A percentile compares a stretch with the other conserved stretches of the same genome.
Evolutionary conservation across 108 stramenopile genomes (phyloP).

Genomic region (Phaeodactylum tricornutum): DNA sequence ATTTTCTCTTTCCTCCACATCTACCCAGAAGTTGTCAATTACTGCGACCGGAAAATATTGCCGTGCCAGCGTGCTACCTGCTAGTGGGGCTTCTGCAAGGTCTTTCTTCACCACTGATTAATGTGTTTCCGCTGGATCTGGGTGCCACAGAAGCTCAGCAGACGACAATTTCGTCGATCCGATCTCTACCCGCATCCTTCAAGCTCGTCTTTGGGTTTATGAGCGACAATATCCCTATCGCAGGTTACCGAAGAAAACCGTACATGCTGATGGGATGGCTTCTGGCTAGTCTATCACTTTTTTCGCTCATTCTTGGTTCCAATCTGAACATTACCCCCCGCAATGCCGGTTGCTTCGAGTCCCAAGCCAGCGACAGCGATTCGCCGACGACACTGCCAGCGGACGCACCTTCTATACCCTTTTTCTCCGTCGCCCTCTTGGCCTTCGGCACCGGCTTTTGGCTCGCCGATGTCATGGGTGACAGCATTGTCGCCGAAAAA

Average conservation of each 20-base stretch:
- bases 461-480: slow-evolving; percentile 79
- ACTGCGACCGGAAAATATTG: slow-evolving; percentile 65
- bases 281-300: slow-evolving; percentile 39
- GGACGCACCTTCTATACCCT: slow-evolving; percentile 52
- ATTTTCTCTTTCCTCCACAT: slow-evolving; percentile 49
- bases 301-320: slow-evolving; percentile 27
- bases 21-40: slow-evolving; percentile 61
- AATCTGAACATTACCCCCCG: slow-evolving; percentile 19
- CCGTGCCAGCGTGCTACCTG: slow-evolving; percentile 75
- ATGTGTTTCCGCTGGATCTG: slow-evolving; percentile 72
- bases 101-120: slow-evolving; percentile 59
- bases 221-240: slow-evolving; percentile 57
- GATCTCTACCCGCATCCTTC: slow-evolving; percentile 57
- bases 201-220: slow-evolving; percentile 73
- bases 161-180: slow-evolving; percentile 46
- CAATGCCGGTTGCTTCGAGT: background rate
- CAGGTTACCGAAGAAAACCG: slow-evolving; percentile 63
- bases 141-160: slow-evolving; percentile 77
- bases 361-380: background rate
- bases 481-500: slow-evolving; percentile 78
- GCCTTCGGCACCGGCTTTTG: slow-evolving; percentile 70
- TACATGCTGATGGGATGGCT: slow-evolving; percentile 74
- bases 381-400: background rate
- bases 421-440: slow-evolving; percentile 34
- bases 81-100: slow-evolving; percentile 70